A percentile compares a stretch with the other conserved stretches of the same genome.
Conservation (phyloP, 108 stramenopile species). For the Nitzschia palea region DNA sequence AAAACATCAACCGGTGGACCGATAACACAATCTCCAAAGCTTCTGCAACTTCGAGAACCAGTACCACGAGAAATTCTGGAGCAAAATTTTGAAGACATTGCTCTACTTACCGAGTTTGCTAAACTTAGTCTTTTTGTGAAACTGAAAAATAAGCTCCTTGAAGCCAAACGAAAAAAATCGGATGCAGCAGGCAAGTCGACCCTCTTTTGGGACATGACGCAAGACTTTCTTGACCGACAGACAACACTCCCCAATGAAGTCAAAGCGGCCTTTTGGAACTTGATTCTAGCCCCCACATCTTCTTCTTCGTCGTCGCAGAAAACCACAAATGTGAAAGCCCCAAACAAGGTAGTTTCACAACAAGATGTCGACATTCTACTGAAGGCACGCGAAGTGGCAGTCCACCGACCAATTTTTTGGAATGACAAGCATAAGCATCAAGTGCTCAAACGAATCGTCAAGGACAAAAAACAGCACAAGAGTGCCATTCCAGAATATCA, state of each 20-base stretch:
- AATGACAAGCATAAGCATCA: conserved; percentile 11
- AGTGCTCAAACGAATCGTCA: not conserved
- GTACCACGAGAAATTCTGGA: not conserved
- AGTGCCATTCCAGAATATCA: not conserved
- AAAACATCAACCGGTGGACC: too few relatives aligned
- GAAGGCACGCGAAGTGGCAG: not conserved
- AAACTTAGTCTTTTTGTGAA: conserved; percentile 1
- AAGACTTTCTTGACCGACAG: not conserved
- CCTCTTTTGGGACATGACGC: conserved; percentile 1
- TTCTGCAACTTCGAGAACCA: conserved; percentile 6
- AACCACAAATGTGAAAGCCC: not conserved
- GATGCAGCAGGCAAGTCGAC: not conserved
- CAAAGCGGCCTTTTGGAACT: conserved; percentile 14
- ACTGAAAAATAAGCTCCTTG: not conserved
- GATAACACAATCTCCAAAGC: too few relatives aligned
- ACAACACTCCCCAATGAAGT: conserved; percentile 1
- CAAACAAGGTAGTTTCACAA: not conserved
- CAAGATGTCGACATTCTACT: conserved; percentile 1
- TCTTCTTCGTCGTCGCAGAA: not conserved
- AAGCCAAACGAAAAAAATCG: not conserved
- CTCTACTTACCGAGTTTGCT: not conserved
- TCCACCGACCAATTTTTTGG: conserved; percentile 15
- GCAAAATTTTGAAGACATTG: conserved; percentile 6
- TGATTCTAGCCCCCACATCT: conserved; percentile 11
- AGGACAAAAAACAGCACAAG: not conserved